A percentile compares a stretch with the other conserved stretches of the same genome.
Evolutionary conservation across 2,329 filamentous ascomycete species (phyloP).

Genomic region (Drechslera avenae): DNA sequence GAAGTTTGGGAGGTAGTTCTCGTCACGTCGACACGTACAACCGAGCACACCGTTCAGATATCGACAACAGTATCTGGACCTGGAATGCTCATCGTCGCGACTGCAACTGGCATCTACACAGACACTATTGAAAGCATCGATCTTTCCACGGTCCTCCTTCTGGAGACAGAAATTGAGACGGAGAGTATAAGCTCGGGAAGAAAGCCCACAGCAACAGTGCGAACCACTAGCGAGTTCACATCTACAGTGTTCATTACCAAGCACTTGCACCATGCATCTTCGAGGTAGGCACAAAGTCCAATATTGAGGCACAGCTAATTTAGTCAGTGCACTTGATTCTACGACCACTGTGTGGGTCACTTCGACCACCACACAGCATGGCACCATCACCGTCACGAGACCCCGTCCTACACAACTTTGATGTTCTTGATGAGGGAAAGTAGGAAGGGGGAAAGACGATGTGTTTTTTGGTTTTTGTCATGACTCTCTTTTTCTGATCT

Average conservation of each 20-base stretch:
- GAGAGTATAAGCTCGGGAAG: constrained; percentile 39
- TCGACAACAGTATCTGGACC: constrained; percentile 47
- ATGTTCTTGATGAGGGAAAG: not conserved
- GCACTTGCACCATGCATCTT: constrained; percentile 25
- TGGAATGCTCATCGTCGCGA: constrained; percentile 47
- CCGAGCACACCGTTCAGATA: constrained; percentile 45
- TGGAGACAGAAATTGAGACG: constrained; percentile 45
- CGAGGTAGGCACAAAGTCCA: constrained; percentile 10
- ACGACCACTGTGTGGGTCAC: constrained; percentile 23
- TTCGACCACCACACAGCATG: constrained; percentile 8
- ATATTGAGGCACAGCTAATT: constrained; percentile 1
- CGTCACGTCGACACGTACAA: constrained; percentile 46
- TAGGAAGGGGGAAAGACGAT: not conserved
- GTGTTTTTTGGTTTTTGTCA: not conserved
- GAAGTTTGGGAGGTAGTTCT: constrained; percentile 51
- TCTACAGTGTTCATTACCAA: constrained; percentile 34
- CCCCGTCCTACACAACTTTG: not conserved
- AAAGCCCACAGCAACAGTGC: constrained; percentile 18
- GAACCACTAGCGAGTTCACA: not conserved
- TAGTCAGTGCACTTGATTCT: constrained; percentile 15
- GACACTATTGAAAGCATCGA: constrained; percentile 47
- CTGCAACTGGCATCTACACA: constrained; percentile 47
- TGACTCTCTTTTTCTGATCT: not conserved
- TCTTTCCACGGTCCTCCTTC: constrained; percentile 47
- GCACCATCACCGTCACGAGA: constrained; percentile 18